These are phyloP conservation scores for Dentipellis sp. DNA, from an alignment of 768 basidiomycete genomes.

Conservation along the genomic window DNA sequence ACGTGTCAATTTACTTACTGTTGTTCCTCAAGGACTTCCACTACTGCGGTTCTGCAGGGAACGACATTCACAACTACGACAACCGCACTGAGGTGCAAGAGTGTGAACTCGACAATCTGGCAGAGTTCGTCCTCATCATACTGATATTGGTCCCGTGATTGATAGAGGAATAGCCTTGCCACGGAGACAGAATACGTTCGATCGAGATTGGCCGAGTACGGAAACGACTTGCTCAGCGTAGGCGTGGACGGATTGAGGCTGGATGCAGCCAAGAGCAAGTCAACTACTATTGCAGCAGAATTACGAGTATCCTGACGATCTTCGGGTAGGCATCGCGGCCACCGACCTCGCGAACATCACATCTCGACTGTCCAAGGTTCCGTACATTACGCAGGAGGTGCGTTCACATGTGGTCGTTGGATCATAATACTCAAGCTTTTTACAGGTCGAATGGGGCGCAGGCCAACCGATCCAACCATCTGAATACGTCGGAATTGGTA, in stretches of 20 bases:
- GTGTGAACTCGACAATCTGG: conserved; percentile 28
- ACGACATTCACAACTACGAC: conserved; percentile 47
- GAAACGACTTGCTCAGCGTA: conserved; percentile 50
- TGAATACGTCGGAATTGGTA: conserved; percentile 46
- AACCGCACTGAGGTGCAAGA: conserved; percentile 42
- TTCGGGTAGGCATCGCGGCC: conserved; percentile 39
- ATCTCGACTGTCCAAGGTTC: conserved; percentile 27
- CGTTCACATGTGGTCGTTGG: not conserved
- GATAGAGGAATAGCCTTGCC: conserved; percentile 32
- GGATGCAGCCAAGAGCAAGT: conserved; percentile 56
- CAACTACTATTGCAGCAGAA: not conserved
- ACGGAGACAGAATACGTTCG: conserved; percentile 57
- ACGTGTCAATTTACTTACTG: not conserved
- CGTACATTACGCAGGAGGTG: conserved; percentile 59
- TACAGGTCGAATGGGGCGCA: conserved; percentile 27
- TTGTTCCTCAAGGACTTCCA: conserved; percentile 41
- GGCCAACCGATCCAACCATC: conserved; percentile 47
- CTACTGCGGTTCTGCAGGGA: conserved; percentile 46
- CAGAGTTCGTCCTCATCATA: conserved; percentile 24
- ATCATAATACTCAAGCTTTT: not conserved
- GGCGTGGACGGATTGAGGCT: conserved; percentile 55
- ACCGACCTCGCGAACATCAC: conserved; percentile 47
- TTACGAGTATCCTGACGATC: not conserved
- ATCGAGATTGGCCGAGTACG: conserved; percentile 42
- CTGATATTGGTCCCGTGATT: not conserved